Base-by-base conservation (phyloP, 1,284 basidiomycete genomes). In the Puccinia brachypodii region DNA sequence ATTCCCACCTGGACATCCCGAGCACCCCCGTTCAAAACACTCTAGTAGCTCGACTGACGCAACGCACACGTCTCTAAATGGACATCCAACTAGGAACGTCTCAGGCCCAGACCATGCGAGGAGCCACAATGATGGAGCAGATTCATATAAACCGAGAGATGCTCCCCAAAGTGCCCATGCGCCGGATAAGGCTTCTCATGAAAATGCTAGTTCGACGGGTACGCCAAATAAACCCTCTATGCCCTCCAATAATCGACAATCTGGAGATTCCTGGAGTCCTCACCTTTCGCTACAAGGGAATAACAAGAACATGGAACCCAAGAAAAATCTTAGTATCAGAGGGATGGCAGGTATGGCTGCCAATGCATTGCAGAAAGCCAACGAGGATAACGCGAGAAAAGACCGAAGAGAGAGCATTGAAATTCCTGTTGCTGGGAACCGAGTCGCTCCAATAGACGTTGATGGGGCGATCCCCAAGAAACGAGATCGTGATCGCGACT, bases 271-370 rank as follows among this genome's bases (percentile, higher is more conserved):
- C 60, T 75, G 53, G 73, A 75, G 58, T 62, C 58, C 73, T 28
- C 58, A 66, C 28, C 47, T 22, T 72, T 22, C 69, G 11, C 33
- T 19, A 50, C 47, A 38, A 31, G 76, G 64, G 11, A 78, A n/a
- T n/a, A n/a, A 38, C 36, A 78, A 68, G 64, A 78, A 68, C 36
- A 16, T n/a, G 25, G 76, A 78, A 56, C 76, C 76, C 14, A 78
- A 78, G 64, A 78, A 78, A 47, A 78, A 78, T 25, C 42, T 78
- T 28, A 78, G 76, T 50, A 78, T 78, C 58, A 69, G 64, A 78
- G 76, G 76, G 16, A 78, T 78, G 76, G 77, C 77, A 31, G 77
- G 76, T 22, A 76, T 76, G 75, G 77, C 77, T 33, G 77, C 77
- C 36, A 72, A 71, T 72, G 77, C 77, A 22, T 50, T 80, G 16